Conservation (phyloP, 768 basidiomycete species). For the Macrolepiota fuliginosa region DNA sequence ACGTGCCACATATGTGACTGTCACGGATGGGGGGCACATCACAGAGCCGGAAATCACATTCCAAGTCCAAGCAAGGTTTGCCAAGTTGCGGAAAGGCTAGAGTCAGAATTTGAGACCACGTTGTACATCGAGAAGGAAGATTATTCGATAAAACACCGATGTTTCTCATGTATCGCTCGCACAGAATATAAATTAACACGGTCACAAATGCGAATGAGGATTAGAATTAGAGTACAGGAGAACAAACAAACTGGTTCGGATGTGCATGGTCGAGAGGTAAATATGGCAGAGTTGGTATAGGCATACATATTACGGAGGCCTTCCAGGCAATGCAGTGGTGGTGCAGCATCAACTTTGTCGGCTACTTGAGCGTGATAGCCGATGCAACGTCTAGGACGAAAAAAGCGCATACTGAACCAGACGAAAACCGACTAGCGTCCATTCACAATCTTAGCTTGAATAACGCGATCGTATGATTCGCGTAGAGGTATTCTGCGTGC, state of each 20-base stretch:
- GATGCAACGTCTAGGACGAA: not conserved
- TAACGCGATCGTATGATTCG: slow-evolving; percentile 69
- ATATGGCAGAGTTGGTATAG: not conserved
- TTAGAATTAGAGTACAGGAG: not conserved
- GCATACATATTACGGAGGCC: not conserved
- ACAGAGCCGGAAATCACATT: not conserved
- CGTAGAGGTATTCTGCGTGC: slow-evolving; percentile 62
- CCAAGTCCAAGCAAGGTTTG: not conserved
- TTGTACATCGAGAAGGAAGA: not conserved
- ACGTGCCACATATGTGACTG: not conserved
- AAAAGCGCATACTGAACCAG: not conserved
- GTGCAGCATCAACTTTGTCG: not conserved
- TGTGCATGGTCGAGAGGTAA: not conserved
- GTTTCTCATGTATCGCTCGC: not conserved
- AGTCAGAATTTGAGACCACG: not conserved
- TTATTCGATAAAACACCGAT: not conserved
- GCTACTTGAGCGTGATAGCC: not conserved
- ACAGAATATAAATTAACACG: not conserved
- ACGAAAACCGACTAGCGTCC: slow-evolving; percentile 16
- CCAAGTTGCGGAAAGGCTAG: not conserved
- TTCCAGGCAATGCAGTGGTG: not conserved
- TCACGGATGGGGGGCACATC: not conserved
- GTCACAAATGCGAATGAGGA: not conserved
- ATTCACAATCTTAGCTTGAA: slow-evolving; percentile 47
- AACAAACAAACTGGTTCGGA: not conserved